Evolutionary conservation across 768 basidiomycete species (phyloP).

Genomic region (Naematelia aurantialba): DNA sequence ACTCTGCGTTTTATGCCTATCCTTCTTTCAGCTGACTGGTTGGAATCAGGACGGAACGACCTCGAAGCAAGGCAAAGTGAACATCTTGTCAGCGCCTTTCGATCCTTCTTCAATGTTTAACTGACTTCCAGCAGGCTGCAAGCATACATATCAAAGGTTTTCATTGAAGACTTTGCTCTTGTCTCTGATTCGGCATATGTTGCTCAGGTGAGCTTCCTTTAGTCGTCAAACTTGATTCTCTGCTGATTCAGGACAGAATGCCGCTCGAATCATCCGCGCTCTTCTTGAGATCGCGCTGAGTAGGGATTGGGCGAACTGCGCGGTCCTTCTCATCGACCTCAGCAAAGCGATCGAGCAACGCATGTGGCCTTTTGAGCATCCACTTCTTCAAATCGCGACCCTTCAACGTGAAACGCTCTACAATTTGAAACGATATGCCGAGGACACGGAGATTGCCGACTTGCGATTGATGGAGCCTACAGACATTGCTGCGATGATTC

Average conservation of each 20-base stretch:
- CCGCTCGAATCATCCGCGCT: conserved; percentile 88
- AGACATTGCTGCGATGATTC: conserved; percentile 73
- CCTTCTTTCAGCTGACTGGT: too few species aligned
- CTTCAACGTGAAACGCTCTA: conserved; percentile 74
- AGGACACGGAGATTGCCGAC: conserved; percentile 71
- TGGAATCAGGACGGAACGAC: conserved; percentile 56
- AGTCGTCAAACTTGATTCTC: too few species aligned
- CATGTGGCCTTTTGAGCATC: conserved; percentile 92
- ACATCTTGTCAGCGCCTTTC: conserved; percentile 60
- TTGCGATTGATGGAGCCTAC: conserved; percentile 64
- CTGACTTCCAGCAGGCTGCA: conserved; percentile 57
- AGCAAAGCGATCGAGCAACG: conserved; percentile 90
- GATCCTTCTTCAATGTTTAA: neutral
- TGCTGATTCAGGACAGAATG: conserved; percentile 56
- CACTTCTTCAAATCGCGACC: conserved; percentile 68
- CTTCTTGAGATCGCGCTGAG: conserved; percentile 91
- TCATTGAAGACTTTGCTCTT: conserved; percentile 90
- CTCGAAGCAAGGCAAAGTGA: conserved; percentile 77
- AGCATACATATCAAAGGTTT: conserved; percentile 72
- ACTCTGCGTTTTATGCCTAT: too few species aligned
- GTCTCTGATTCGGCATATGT: conserved; percentile 92
- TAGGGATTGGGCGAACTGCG: conserved; percentile 81
- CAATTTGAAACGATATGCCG: conserved; percentile 72
- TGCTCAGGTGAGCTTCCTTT: conserved; percentile 59
- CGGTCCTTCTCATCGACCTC: conserved; percentile 75